Conservation (phyloP, 169 alveolate species). For the Babesia bovis region DNA sequence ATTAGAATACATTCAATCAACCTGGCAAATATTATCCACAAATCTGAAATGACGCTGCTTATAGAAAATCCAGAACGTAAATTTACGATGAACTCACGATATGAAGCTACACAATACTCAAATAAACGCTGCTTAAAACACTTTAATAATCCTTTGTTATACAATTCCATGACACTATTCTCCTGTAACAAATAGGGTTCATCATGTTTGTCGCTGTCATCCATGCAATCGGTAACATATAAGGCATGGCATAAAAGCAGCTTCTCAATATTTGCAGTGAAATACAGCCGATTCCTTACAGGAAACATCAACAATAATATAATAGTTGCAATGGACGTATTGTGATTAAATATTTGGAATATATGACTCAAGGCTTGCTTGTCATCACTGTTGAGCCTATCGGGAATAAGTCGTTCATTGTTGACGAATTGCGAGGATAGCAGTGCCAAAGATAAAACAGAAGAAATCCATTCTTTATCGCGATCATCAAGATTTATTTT, state of each 20-base stretch:
- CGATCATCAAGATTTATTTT: not conserved
- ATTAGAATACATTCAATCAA: slow-evolving; percentile 42
- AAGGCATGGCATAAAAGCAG: not conserved
- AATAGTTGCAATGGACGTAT: slow-evolving; percentile 8
- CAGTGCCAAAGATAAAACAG: slow-evolving; percentile 5
- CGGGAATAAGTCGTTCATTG: too few species aligned
- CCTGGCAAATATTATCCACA: slow-evolving; percentile 33
- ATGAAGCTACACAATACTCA: slow-evolving; percentile 31
- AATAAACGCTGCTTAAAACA: too few species aligned
- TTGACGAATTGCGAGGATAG: slow-evolving; percentile 8
- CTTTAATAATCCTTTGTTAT: too few species aligned
- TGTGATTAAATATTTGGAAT: not conserved
- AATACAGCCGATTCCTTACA: slow-evolving; percentile 8
- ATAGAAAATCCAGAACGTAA: slow-evolving; percentile 14
- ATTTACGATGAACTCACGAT: not conserved
- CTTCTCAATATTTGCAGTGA: not conserved
- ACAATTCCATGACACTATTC: too few species aligned
- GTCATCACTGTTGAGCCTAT: not conserved
- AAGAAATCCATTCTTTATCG: not conserved
- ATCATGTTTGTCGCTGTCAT: too few species aligned
- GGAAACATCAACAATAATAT: slow-evolving; percentile 23
- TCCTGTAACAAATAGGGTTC: too few species aligned
- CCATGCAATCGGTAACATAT: too few species aligned
- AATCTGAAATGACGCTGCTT: slow-evolving; percentile 14
- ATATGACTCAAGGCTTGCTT: not conserved